phyloP scores from a whole-genome alignment of 164 flowering plant genomes.

The Cinnamomum micranthum region DNA sequence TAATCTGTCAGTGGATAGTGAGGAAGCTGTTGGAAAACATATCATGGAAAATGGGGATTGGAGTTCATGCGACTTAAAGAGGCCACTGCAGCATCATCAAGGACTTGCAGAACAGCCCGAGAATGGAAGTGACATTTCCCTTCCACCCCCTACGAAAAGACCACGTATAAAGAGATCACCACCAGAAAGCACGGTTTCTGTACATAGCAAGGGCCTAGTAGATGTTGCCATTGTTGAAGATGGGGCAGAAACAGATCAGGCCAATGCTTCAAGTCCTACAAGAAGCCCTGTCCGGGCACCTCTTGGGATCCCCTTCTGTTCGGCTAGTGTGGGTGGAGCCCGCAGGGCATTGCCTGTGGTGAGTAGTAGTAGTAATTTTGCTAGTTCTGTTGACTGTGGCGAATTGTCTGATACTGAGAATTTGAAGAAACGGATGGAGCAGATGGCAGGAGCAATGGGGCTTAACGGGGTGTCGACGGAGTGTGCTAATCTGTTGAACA shows the following conservation, averaged over 20 bases:
- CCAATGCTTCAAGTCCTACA: constrained; percentile 20
- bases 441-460: constrained; percentile 68
- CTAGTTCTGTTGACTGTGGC: constrained; percentile 42
- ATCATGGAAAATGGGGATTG: constrained; percentile 60
- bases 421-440: constrained; percentile 81
- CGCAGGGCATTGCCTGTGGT: constrained; percentile 42
- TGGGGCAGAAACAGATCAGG: constrained; percentile 38
- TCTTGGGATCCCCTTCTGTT: constrained; percentile 76
- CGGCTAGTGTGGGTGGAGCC: constrained; percentile 82
- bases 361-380: constrained; percentile 25
- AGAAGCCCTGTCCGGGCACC: constrained; percentile 68
- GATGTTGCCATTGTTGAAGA: constrained; percentile 39
- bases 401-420: constrained; percentile 55
- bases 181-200: constrained; percentile 15
- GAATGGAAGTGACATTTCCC: constrained; percentile 34
- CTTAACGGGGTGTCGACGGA: constrained; percentile 78
- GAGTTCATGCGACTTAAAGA: constrained; percentile 48
- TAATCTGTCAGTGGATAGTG: constrained; percentile 29
- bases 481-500: constrained; percentile 72
- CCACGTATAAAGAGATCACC: constrained; percentile 30
- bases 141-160: constrained; percentile 25
- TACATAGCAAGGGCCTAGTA: constrained; percentile 39
- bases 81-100: constrained; percentile 49
- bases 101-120: constrained; percentile 51
- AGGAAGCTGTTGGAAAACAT: constrained; percentile 35